Conservation (phyloP, 75 land plant species). For the Isoetes taiwanensis region DNA sequence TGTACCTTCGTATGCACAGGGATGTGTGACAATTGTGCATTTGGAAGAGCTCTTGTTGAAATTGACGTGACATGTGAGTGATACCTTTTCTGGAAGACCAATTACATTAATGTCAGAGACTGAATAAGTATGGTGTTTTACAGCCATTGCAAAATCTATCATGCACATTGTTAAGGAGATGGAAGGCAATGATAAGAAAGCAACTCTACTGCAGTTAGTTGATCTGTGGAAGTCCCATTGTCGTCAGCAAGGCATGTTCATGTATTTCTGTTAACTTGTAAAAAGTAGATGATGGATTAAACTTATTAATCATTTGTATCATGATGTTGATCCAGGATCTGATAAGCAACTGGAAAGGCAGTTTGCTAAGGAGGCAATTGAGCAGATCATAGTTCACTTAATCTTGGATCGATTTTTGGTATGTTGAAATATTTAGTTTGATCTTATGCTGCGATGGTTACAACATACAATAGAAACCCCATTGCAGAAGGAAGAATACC, state of each 20-base stretch:
- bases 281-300: neutral
- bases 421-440: conserved; percentile 10
- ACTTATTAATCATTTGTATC: neutral
- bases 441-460: neutral
- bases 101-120: no score
- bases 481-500: conserved; percentile 89
- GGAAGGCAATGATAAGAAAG: conserved; percentile 48
- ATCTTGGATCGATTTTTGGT: conserved; percentile 72
- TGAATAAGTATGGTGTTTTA: conserved; percentile 7
- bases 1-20: conserved; percentile 45
- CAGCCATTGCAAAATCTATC: conserved; percentile 57
- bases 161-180: conserved; percentile 49
- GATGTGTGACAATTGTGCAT: conserved; percentile 93
- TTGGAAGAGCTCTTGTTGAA: conserved; percentile 36
- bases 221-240: conserved; percentile 54
- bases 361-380: conserved; percentile 68
- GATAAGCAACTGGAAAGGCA: conserved; percentile 22
- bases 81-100: no score
- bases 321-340: conserved; percentile 8
- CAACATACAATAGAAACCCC: neutral
- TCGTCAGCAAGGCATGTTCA: conserved; percentile 37
- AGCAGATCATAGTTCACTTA: conserved; percentile 76
- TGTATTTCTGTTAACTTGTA: neutral
- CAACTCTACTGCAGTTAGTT: conserved; percentile 79
- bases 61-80: conserved; percentile 57